phyloP scores from a whole-genome alignment of 2,329 filamentous ascomycete species.

The Fusarium nodosum region DNA sequence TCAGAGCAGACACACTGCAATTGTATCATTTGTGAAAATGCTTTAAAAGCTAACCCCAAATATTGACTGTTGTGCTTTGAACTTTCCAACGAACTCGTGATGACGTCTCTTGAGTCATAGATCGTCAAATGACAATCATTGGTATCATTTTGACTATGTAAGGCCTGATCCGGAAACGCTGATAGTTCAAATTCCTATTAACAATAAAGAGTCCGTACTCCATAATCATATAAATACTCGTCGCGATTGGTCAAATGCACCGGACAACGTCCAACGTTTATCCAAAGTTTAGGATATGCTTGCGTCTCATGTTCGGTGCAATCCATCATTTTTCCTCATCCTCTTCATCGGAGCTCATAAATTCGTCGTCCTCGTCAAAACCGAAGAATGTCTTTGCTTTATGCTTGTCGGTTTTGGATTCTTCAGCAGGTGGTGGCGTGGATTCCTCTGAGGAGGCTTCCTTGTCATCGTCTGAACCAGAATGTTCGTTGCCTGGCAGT shows the following conservation, averaged over 20 bases:
- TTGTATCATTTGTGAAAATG: conserved; percentile 55
- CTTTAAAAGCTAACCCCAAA: conserved; percentile 49
- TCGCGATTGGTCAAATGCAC: conserved; percentile 39
- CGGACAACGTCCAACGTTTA: conserved; percentile 2
- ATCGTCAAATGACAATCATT: conserved; percentile 27
- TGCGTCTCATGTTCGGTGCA: neutral
- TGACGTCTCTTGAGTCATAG: conserved; percentile 33
- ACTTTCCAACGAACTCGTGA: conserved; percentile 19
- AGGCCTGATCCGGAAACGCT: conserved; percentile 33
- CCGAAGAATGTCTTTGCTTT: conserved; percentile 73
- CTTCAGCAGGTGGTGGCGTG: conserved; percentile 63
- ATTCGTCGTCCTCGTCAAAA: conserved; percentile 84
- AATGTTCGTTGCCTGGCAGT: conserved; percentile 48
- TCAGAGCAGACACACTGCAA: conserved; percentile 54
- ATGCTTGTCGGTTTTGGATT: conserved; percentile 55
- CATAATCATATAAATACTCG: conserved; percentile 44
- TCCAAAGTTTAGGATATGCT: neutral
- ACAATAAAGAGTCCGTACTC: conserved; percentile 40
- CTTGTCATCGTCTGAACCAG: conserved; percentile 56
- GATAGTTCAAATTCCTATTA: conserved; percentile 32
- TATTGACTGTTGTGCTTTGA: conserved; percentile 42
- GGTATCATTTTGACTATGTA: conserved; percentile 42
- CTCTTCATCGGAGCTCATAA: conserved; percentile 77
- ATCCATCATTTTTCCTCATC: conserved; percentile 51
- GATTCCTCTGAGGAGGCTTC: conserved; percentile 62